These are phyloP conservation scores for Xylaria digitata DNA, from an alignment of 2,329 filamentous ascomycete genomes.

Conservation along the genomic window DNA sequence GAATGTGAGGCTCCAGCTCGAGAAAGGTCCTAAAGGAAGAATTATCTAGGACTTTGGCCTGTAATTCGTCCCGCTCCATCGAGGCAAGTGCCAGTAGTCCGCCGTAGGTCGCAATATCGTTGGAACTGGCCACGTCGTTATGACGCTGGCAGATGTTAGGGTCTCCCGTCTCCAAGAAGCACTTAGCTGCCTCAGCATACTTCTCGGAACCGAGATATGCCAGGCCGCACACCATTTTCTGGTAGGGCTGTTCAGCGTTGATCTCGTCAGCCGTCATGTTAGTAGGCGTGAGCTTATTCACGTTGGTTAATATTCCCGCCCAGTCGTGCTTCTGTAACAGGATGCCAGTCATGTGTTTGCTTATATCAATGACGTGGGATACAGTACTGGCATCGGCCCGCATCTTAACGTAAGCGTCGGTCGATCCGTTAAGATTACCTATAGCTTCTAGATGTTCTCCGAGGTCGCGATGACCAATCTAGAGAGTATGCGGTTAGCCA, in stretches of 20 bases:
- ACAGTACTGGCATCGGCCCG: conserved; percentile 87
- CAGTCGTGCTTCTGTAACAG: conserved; percentile 83
- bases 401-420: conserved; percentile 86
- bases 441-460: conserved; percentile 84
- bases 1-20: conserved; percentile 92
- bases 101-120: conserved; percentile 93
- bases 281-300: conserved; percentile 71
- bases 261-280: conserved; percentile 60
- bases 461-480: conserved; percentile 96
- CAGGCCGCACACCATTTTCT: conserved; percentile 64
- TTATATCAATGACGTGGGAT: conserved; percentile 85
- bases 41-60: conserved; percentile 82
- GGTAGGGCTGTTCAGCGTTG: conserved; percentile 60
- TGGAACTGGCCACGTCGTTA: conserved; percentile 79
- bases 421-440: conserved; percentile 77
- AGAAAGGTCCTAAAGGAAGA: conserved; percentile 84
- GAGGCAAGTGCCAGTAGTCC: conserved; percentile 90
- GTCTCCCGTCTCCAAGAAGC: conserved; percentile 75
- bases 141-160: conserved; percentile 63
- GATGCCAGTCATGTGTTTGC: conserved; percentile 80
- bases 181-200: conserved; percentile 72
- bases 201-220: conserved; percentile 60
- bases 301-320: conserved; percentile 70
- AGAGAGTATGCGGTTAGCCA: conserved; percentile 22
- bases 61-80: conserved; percentile 82